phyloP scores from a whole-genome alignment of 352 stramenopile genomes.

The Blastocystis sp. region DNA sequence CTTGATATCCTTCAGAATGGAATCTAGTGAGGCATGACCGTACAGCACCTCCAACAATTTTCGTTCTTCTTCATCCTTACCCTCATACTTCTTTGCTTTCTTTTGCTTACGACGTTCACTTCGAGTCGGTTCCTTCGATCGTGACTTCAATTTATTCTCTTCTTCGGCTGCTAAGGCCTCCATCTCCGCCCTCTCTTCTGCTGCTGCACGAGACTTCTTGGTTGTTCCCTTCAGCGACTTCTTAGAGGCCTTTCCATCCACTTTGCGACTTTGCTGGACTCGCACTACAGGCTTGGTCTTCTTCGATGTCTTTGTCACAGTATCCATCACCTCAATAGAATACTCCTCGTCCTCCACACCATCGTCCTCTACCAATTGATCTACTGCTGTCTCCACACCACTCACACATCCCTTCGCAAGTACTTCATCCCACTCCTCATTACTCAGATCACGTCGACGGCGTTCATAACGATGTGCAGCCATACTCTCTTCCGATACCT shows the following conservation, averaged over 20 bases:
- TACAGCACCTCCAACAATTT: slow-evolving; percentile 41
- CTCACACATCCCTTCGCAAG: not conserved
- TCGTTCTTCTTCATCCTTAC: slow-evolving; percentile 6
- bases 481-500: slow-evolving; percentile 72
- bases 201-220: slow-evolving; percentile 45
- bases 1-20: not conserved
- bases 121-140: slow-evolving; percentile 67
- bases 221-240: slow-evolving; percentile 54
- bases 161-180: slow-evolving; percentile 18
- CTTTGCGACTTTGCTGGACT: not conserved
- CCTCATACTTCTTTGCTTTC: slow-evolving; percentile 67
- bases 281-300: slow-evolving; percentile 58
- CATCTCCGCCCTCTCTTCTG: slow-evolving; percentile 52
- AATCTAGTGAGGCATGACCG: not conserved
- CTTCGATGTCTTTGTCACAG: not conserved
- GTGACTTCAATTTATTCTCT: not conserved
- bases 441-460: slow-evolving; percentile 54
- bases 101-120: slow-evolving; percentile 76
- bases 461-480: slow-evolving; percentile 67
- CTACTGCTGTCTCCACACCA: not conserved
- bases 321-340: slow-evolving; percentile 48
- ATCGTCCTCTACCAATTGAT: slow-evolving; percentile 21
- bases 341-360: slow-evolving; percentile 28
- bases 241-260: not conserved
- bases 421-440: slow-evolving; percentile 59